phyloP scores from a whole-genome alignment of 2,329 filamentous ascomycete genomes.

The Emericellopsis atlantica region DNA sequence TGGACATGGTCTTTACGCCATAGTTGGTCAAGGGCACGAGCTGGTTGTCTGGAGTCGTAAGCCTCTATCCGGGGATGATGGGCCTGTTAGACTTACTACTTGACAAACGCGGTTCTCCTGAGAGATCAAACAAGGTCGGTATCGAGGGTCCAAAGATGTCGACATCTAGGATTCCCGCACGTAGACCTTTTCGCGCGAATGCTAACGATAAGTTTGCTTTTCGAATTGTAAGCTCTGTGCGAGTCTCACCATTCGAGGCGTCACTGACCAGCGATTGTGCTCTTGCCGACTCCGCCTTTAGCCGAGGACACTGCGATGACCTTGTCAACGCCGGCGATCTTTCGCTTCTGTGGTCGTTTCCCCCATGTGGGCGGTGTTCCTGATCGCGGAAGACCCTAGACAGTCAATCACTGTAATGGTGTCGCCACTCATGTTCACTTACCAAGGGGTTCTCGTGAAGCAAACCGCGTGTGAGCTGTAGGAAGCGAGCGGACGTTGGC shows the following conservation, averaged over 20 bases:
- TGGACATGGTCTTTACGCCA: constrained; percentile 95
- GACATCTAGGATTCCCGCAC: constrained; percentile 81
- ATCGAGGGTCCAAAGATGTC: constrained; percentile 96
- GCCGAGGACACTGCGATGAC: constrained; percentile 96
- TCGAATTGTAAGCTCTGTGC: neutral
- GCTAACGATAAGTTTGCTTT: constrained; percentile 72
- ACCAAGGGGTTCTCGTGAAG: constrained; percentile 83
- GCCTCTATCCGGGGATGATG: neutral
- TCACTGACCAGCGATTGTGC: constrained; percentile 66
- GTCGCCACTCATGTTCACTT: constrained; percentile 10
- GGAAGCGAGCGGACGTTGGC: constrained; percentile 20
- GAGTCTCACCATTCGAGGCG: neutral
- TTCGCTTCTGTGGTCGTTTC: constrained; percentile 67
- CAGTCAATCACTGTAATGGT: constrained; percentile 1
- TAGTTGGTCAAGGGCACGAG: constrained; percentile 86
- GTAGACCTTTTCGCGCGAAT: constrained; percentile 69
- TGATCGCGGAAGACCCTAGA: constrained; percentile 70
- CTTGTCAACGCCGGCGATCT: constrained; percentile 75
- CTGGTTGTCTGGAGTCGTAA: constrained; percentile 48
- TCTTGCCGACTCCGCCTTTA: constrained; percentile 97
- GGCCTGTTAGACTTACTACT: constrained; percentile 36
- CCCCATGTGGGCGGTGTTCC: constrained; percentile 45
- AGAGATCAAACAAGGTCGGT: constrained; percentile 75
- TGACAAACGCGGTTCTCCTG: constrained; percentile 66
- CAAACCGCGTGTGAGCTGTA: constrained; percentile 10